Base-by-base conservation (phyloP, 106 monocot species). In the Apostasia ramifera region DNA sequence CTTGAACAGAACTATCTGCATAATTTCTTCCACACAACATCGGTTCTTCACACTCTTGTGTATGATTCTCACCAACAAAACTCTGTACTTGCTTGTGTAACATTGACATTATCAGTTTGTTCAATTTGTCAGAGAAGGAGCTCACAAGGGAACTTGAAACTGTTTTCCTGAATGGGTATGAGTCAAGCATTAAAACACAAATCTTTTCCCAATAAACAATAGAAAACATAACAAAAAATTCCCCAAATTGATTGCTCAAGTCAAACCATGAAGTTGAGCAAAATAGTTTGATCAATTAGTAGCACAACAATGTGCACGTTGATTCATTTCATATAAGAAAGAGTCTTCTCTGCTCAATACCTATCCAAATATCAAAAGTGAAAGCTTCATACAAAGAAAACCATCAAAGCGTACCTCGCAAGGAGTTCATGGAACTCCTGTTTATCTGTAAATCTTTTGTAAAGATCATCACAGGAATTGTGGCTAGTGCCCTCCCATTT, bases 81-180 rank as follows among this genome's bases (percentile, higher is more conserved):
- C 78, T 61, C 43, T 62, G 79, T 44, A 14, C 54, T 88, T 74
- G 81, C 73, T 70, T 78, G 44, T 66, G 72, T 59, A 82, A 51
- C 45, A 84, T 58, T 45, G 84, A 73, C 67, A 72, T 44, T 42
- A 88, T 41, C 62, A 88, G 8, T 42, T 57, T 54, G 52, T 88
- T 81, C 84, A 88, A 82, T 60, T 74, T 85, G 44, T 74, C 50
- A 38, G 82, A 66, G 44, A 88, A 88, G 13, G 82, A 79, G 57
- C 88, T 77, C 2, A 71, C 63, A 63, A 88, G 88, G 10, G 81
- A 81, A 45, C 69, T 81, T 9, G 88, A 76, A 44, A 88, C 88
- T 52, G 61, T 79, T 74, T 66, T 84, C 63, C 88, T 88, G 82
- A 63, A 79, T 0, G 37, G 3, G 14, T 61, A 50, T 40, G 4